Conservation (phyloP, 768 basidiomycete genomes). For the Chiua virens region DNA sequence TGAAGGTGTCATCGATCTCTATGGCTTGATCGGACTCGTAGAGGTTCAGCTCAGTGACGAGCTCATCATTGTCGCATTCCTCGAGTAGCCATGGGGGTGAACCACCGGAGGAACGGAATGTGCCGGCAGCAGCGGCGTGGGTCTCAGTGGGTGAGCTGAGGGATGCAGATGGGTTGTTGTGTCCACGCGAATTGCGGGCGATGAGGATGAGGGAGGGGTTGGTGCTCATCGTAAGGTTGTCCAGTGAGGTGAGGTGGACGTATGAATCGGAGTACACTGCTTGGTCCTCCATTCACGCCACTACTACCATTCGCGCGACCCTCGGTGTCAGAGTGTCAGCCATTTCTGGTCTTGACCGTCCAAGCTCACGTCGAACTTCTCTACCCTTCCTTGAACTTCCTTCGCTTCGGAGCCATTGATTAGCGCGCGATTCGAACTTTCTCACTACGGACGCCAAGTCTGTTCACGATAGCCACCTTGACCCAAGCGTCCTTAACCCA, state of each 20-base stretch:
- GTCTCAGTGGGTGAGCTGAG: slow-evolving; percentile 87
- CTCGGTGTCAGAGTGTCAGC: background rate
- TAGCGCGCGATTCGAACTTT: background rate
- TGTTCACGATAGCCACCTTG: too few relatives aligned
- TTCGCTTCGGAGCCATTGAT: background rate
- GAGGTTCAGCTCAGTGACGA: slow-evolving; percentile 65
- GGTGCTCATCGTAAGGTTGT: slow-evolving; percentile 19
- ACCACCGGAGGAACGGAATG: slow-evolving; percentile 78
- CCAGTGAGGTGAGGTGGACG: background rate
- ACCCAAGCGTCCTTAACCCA: too few relatives aligned
- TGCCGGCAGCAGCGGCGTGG: slow-evolving; percentile 82
- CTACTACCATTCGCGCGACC: too few relatives aligned
- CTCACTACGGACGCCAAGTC: too few relatives aligned
- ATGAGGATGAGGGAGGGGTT: slow-evolving; percentile 89
- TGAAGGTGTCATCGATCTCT: slow-evolving; percentile 81
- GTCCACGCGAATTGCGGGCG: slow-evolving; percentile 78
- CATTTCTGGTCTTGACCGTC: background rate
- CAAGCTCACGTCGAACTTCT: too few relatives aligned
- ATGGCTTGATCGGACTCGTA: slow-evolving; percentile 70
- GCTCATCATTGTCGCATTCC: slow-evolving; percentile 69
- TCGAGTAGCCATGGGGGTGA: slow-evolving; percentile 81
- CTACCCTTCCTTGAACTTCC: too few relatives aligned
- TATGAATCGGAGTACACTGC: background rate
- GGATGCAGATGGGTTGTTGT: slow-evolving; percentile 72
- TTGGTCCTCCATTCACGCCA: background rate